Evolutionary conservation across 352 stramenopile genomes (phyloP).

Genomic region (Phytophthora quininea): DNA sequence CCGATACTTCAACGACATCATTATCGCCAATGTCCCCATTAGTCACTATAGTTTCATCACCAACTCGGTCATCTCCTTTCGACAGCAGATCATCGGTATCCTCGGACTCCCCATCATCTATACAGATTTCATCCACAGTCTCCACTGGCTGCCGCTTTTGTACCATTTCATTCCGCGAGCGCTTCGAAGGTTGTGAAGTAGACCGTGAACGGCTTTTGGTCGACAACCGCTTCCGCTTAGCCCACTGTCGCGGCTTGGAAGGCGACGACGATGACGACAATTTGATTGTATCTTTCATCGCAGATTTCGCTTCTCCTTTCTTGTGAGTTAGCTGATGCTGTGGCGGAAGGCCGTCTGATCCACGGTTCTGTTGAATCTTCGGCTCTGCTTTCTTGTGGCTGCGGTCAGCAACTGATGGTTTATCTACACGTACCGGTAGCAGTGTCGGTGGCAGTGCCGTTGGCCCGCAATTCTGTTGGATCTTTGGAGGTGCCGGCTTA

Average conservation of each 20-base stretch:
- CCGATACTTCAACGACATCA: no score
- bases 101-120: background rate
- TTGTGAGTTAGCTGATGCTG: background rate
- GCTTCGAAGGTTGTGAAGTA: background rate
- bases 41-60: background rate
- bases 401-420: background rate
- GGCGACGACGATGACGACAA: background rate
- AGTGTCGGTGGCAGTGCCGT: background rate
- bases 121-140: background rate
- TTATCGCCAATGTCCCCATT: no score
- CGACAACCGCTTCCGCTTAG: conserved; percentile 1
- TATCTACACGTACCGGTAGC: background rate
- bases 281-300: background rate
- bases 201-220: background rate
- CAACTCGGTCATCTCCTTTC: background rate
- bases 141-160: background rate
- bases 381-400: background rate
- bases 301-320: background rate
- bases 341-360: no score
- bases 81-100: background rate
- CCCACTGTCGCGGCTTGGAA: background rate
- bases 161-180: background rate
- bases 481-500: background rate
- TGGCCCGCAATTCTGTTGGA: background rate
- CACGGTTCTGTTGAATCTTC: background rate